Evolutionary conservation across 805 yeast genomes (phyloP).

Genomic region (Hermanozyma aechmeae): DNA sequence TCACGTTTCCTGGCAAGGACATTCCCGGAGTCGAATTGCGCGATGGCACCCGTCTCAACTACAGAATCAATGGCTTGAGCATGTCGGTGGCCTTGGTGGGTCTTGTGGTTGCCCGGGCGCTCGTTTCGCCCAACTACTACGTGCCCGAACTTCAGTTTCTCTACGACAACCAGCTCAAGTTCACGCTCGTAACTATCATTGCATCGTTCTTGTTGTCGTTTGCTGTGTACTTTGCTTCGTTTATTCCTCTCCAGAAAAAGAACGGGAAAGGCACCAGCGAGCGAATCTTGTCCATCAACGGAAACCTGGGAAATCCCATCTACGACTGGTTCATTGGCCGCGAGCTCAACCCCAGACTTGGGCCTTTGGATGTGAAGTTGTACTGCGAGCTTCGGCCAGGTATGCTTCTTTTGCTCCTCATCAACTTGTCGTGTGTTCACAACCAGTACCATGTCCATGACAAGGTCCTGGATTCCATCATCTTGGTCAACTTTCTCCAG

Average conservation of each 20-base stretch:
- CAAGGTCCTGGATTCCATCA: conserved; percentile 58
- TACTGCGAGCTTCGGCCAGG: conserved; percentile 96
- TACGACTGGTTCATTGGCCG: conserved; percentile 98
- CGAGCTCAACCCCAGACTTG: conserved; percentile 86
- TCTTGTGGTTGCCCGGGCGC: conserved; percentile 43
- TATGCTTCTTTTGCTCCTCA: conserved; percentile 71
- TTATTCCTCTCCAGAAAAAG: conserved; percentile 40
- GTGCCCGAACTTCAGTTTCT: conserved; percentile 77
- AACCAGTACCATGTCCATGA: conserved; percentile 63
- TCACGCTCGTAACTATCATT: conserved; percentile 53
- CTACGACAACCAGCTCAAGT: conserved; percentile 56
- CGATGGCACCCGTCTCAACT: conserved; percentile 62
- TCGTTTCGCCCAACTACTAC: conserved; percentile 34
- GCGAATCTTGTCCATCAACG: conserved; percentile 73
- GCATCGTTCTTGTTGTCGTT: conserved; percentile 57
- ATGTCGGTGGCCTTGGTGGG: conserved; percentile 33
- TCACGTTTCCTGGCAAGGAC: conserved; percentile 41
- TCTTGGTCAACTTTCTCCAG: conserved; percentile 62
- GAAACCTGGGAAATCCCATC: conserved; percentile 65
- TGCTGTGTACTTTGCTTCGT: conserved; percentile 61
- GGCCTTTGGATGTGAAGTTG: conserved; percentile 77
- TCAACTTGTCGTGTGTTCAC: conserved; percentile 73
- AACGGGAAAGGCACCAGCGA: conserved; percentile 54
- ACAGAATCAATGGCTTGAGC: conserved; percentile 75
- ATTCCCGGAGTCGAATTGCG: conserved; percentile 62